Evolutionary conservation across 2,329 filamentous ascomycete species (phyloP).

Genomic region (Tympanopsis confertula): DNA sequence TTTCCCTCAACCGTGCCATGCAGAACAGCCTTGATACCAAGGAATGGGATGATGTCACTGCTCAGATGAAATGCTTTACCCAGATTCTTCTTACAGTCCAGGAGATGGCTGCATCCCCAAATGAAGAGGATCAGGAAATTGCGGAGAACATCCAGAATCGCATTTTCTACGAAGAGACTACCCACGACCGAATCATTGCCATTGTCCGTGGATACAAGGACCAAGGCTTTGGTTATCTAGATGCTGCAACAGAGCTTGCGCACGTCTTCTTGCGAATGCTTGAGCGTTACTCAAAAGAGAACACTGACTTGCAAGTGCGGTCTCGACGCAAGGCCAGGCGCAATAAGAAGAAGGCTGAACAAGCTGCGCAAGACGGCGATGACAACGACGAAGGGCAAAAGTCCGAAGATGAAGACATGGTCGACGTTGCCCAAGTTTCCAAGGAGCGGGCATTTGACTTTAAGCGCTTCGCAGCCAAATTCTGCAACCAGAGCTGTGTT

Average conservation of each 20-base stretch:
- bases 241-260: conserved; percentile 78
- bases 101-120: conserved; percentile 73
- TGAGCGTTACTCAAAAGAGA: conserved; percentile 88
- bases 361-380: conserved; percentile 19
- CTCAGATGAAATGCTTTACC: conserved; percentile 86
- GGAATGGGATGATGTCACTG: conserved; percentile 74
- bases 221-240: conserved; percentile 85
- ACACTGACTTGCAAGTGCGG: conserved; percentile 83
- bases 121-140: conserved; percentile 94
- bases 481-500: conserved; percentile 72
- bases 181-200: conserved; percentile 74
- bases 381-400: conserved; percentile 27
- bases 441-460: conserved; percentile 93
- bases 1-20: conserved; percentile 75
- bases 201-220: conserved; percentile 82
- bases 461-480: conserved; percentile 66
- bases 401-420: conserved; percentile 55
- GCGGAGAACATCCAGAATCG: conserved; percentile 92
- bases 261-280: conserved; percentile 88
- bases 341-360: conserved; percentile 49
- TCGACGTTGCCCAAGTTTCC: conserved; percentile 56
- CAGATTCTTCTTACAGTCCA: conserved; percentile 87
- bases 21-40: conserved; percentile 71
- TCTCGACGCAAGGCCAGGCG: conserved; percentile 63
- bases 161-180: conserved; percentile 96